These are phyloP conservation scores for Penicillium cinerascens DNA, from an alignment of 495 filamentous ascomycete species.

Conservation along the genomic window DNA sequence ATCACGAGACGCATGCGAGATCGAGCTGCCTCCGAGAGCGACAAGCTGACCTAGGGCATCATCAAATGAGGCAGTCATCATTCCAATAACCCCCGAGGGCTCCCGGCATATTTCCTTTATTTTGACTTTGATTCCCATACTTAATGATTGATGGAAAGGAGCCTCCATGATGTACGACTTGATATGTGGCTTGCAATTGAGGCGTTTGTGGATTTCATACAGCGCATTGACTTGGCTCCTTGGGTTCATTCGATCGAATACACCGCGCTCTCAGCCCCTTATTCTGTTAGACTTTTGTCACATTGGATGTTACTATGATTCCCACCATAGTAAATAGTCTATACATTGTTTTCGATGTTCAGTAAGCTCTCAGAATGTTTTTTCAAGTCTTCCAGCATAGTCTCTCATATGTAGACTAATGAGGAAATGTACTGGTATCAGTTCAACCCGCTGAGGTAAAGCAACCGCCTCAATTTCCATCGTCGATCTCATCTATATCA, in stretches of 20 bases:
- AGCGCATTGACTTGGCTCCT: constrained; percentile 4
- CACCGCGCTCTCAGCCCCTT: neutral
- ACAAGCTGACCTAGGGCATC: constrained; percentile 15
- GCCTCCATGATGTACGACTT: constrained; percentile 8
- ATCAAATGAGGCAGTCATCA: neutral
- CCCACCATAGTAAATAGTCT: neutral
- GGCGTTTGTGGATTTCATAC: constrained; percentile 5
- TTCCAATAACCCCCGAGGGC: too few species aligned
- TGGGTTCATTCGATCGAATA: constrained; percentile 1
- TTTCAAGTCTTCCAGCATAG: neutral
- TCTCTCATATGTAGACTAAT: too few species aligned
- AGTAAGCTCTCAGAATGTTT: neutral
- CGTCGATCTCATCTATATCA: too few species aligned
- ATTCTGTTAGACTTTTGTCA: neutral
- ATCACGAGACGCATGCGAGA: constrained; percentile 40
- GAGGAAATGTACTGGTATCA: too few species aligned
- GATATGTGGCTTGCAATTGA: constrained; percentile 1
- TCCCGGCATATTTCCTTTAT: neutral
- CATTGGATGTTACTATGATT: neutral
- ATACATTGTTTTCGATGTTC: neutral
- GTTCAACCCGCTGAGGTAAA: too few species aligned
- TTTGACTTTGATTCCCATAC: constrained; percentile 3
- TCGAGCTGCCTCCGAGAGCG: constrained; percentile 27
- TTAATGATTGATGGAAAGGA: constrained; percentile 13
- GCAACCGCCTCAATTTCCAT: too few species aligned